These are phyloP conservation scores for Daldinia sp. DNA, from an alignment of 2,329 filamentous ascomycete species.

Conservation along the genomic window DNA sequence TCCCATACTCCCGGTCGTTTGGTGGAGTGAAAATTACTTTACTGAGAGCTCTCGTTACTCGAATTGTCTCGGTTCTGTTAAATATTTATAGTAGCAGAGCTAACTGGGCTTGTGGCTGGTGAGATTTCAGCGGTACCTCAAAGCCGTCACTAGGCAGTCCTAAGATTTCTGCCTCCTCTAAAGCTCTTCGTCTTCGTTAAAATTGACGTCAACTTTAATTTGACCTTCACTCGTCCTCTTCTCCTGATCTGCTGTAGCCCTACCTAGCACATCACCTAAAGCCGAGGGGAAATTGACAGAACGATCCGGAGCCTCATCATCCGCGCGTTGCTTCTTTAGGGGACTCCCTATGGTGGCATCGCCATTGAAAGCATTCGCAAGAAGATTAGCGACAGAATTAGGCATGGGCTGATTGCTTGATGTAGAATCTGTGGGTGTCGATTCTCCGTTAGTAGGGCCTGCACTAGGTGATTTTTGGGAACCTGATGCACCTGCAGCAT, in stretches of 20 bases:
- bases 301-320: slow-evolving; percentile 55
- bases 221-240: slow-evolving; percentile 33
- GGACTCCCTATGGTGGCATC: slow-evolving; percentile 70
- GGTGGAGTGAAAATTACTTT: neutral
- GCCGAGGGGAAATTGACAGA: slow-evolving; percentile 49
- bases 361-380: slow-evolving; percentile 55
- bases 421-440: slow-evolving; percentile 53
- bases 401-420: slow-evolving; percentile 46
- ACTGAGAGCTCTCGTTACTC: neutral
- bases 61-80: neutral
- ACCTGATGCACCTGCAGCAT: slow-evolving; percentile 55
- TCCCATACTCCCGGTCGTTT: neutral
- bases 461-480: slow-evolving; percentile 57
- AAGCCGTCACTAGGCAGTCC: neutral
- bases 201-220: slow-evolving; percentile 21
- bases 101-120: neutral
- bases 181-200: slow-evolving; percentile 45
- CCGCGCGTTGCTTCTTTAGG: slow-evolving; percentile 76
- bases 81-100: neutral
- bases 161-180: slow-evolving; percentile 20
- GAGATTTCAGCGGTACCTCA: neutral
- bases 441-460: slow-evolving; percentile 50
- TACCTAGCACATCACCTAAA: slow-evolving; percentile 52
- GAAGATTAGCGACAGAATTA: slow-evolving; percentile 50
- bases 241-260: slow-evolving; percentile 42